Evolutionary conservation across 2,329 filamentous ascomycete genomes (phyloP).

Genomic region (Macrophomina tecta): DNA sequence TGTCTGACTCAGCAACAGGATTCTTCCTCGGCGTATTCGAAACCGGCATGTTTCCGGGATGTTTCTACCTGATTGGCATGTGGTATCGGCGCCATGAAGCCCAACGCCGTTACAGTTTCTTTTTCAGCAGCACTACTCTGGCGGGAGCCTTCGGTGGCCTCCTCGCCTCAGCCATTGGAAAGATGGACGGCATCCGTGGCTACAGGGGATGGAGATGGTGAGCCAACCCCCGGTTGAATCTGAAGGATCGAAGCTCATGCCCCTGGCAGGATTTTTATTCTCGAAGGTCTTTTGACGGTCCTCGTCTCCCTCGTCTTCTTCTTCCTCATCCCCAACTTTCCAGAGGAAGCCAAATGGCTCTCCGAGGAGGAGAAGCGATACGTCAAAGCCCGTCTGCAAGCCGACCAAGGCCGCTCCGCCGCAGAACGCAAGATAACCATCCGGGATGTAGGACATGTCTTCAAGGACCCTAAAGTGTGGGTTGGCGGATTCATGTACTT

Average conservation of each 20-base stretch:
- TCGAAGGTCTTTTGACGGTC: conserved; percentile 61
- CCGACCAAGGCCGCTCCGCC: conserved; percentile 56
- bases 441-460: conserved; percentile 52
- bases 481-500: conserved; percentile 61
- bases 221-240: neutral
- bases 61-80: conserved; percentile 42
- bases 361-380: conserved; percentile 53
- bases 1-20: conserved; percentile 13
- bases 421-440: conserved; percentile 51
- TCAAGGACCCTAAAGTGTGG: conserved; percentile 57
- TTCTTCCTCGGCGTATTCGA: conserved; percentile 79
- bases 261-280: conserved; percentile 68
- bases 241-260: neutral
- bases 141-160: conserved; percentile 87
- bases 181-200: conserved; percentile 74
- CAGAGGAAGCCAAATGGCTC: conserved; percentile 57
- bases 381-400: conserved; percentile 53
- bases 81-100: conserved; percentile 90
- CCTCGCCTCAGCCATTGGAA: conserved; percentile 84
- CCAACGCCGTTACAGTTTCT: conserved; percentile 91
- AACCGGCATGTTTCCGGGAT: conserved; percentile 69
- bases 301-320: conserved; percentile 53
- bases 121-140: conserved; percentile 82
- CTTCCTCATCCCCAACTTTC: conserved; percentile 57
- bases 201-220: conserved; percentile 78